Evolutionary conservation across 345 rosid species (phyloP), one percentile per base, ranked within the genome.

Genomic region (Salix arbutifolia): DNA sequence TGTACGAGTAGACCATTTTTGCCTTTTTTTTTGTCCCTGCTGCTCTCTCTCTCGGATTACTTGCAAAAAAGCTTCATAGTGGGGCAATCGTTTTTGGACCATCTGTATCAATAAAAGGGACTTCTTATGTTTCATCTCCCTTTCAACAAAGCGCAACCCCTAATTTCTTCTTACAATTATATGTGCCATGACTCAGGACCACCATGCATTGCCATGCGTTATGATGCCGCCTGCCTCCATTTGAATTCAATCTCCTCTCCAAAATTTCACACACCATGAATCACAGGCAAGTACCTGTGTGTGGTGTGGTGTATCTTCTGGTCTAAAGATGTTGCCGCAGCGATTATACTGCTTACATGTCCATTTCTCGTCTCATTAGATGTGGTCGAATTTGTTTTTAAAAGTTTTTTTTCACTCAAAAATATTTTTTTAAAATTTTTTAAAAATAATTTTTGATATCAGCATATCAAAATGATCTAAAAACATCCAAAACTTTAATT

Each of bases 61-160:
- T 48, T 46, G 40, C 26, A 56, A 60, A 58, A 72, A 35, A n/a
- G 28, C 14, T 52, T 71, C 37, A 38, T 25, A 13, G 53, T 38
- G 67, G 75, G 75, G 38, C 64, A 33, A 14, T 30, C 14, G 17
- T 70, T 28, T 30, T 64, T 58, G 87, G 84, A 80, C 82, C 83
- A 77, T 76, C 67, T 25, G 16, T 13, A 76, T 62, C 70, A 23
- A 70, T 35, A 60, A 72, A 37, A 72, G 75, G 35, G 62, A 60
- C 67, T 3, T 18, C 60, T 80, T 75, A 66, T 78, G 74, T 83
- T 78, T 76, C 87, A 37, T 79, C 76, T 82, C 82, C 75, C 69
- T 79, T 75, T 69, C 83, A 77, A 65, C 42, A 26, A 10, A 62
- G 66, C 68, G n/a, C 26, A 40, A 31, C 46, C 62, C 53, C 67